Evolutionary conservation across 176 grass and related monocot species (phyloP).

Genomic region (Aegilops umbellulata): DNA sequence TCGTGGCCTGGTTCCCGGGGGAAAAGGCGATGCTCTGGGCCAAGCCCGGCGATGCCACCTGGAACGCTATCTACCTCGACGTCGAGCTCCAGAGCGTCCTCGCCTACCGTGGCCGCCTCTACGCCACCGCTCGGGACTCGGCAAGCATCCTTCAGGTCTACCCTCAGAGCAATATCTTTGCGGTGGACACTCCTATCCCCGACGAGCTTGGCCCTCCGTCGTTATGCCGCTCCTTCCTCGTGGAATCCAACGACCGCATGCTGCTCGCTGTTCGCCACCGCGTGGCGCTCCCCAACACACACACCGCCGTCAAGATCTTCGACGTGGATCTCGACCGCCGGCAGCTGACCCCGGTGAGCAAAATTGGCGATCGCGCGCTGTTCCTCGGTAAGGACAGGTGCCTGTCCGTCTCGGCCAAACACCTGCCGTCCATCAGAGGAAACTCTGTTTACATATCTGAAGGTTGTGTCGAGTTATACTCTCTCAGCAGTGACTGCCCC

Average conservation of each 20-base stretch:
- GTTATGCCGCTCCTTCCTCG: not conserved
- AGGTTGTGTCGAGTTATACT: not conserved
- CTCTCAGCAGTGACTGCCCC: not conserved
- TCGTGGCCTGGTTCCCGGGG: constrained; percentile 22
- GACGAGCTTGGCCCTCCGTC: not conserved
- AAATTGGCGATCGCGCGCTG: constrained; percentile 6
- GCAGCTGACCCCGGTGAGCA: not conserved
- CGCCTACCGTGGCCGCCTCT: constrained; percentile 15
- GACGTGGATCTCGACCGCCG: not conserved
- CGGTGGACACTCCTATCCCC: not conserved
- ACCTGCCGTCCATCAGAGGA: not conserved
- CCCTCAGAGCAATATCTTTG: not conserved
- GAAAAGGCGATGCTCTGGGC: not conserved
- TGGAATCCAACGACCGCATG: not conserved
- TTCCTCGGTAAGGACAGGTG: constrained; percentile 17
- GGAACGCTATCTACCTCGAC: not conserved
- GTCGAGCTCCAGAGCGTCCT: not conserved
- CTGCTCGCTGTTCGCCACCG: not conserved
- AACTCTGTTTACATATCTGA: not conserved
- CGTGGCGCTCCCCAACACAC: not conserved
- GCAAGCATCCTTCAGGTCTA: not conserved
- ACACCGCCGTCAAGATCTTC: not conserved
- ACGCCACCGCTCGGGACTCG: not conserved
- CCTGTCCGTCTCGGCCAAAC: not conserved
- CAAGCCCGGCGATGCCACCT: not conserved